Percentiles rank a stretch among this genome's conserved stretches.
Conservation (phyloP, 164 flowering plant species). For the Sextonia rubra region DNA sequence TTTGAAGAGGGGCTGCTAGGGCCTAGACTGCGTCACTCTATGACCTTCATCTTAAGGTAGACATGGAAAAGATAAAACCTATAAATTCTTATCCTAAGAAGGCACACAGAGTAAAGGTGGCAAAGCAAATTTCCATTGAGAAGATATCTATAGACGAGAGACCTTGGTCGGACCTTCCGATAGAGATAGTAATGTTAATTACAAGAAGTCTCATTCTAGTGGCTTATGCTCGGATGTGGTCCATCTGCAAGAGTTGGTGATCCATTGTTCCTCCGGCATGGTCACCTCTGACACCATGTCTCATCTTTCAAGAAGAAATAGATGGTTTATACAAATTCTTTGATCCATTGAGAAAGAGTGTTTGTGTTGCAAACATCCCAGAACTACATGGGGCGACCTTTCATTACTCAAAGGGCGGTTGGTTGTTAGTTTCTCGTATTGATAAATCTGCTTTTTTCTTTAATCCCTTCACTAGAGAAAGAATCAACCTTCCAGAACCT, state of each 20-base stretch:
- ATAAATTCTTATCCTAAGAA: no score
- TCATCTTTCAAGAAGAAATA: neutral
- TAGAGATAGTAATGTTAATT: neutral
- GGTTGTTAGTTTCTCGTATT: slow-evolving; percentile 5
- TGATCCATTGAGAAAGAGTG: neutral
- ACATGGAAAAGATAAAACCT: no score
- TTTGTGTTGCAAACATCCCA: neutral
- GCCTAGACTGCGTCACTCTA: no score
- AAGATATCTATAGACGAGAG: neutral
- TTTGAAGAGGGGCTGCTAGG: no score
- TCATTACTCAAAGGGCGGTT: slow-evolving; percentile 1
- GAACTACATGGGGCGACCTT: neutral
- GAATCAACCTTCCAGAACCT: neutral
- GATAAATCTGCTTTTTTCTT: neutral
- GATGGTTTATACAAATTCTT: slow-evolving; percentile 1
- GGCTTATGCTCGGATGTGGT: neutral
- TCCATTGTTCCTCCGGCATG: no score
- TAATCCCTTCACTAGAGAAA: slow-evolving; percentile 5
- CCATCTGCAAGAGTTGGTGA: neutral
- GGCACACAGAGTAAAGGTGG: neutral
- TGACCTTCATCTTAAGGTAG: no score
- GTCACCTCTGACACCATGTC: neutral
- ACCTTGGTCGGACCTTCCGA: neutral
- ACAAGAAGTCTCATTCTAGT: neutral
- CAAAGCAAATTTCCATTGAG: neutral